Base-by-base conservation (phyloP, 2,329 filamentous ascomycete genomes). In the Dryadomyces quercus-mongolicae region DNA sequence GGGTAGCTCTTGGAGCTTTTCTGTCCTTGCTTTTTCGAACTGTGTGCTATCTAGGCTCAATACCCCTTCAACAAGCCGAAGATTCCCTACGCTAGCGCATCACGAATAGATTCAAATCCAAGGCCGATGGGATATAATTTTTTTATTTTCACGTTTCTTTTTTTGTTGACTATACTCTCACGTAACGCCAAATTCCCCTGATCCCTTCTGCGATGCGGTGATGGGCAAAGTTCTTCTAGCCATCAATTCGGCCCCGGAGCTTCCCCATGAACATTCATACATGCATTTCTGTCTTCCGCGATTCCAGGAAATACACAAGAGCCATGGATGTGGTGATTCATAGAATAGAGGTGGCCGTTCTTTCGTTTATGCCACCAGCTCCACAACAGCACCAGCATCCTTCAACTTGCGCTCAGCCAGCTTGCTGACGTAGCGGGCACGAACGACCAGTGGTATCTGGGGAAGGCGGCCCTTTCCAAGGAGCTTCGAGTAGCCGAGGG, bases 331-430 rank as follows among this genome's bases (percentile, higher is more conserved):
- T 49, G 47, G 18, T 15, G 47, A 5, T 25, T 20, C 47, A 8
- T 48, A 48, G 36, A 48, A 38, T 22, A 34, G n/a, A 38, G 18
- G 5, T 15, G 13, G 9, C 3, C 22, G 2, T 9, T 46, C 5
- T 25, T 40, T 16, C 44, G 22, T 58, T 80, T 86, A 96, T 76
- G 90, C 91, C 70, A 96, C 88, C 72, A 96, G 82, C 82, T 96
- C 89, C 68, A 95, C 80, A 69, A 95, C 88, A 76, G 92, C 92
- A 74, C 93, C 93, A 68, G 91, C 92, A 75, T 93, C 89, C 73
- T 88, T 95, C 77, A 98, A 96, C 87, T 98, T 98, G 79, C 88
- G 81, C 86, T 98, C 93, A 64, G 93, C 93, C 73, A 95, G 85
- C 72, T 87, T 86, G 81, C 85, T 90, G 76, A 98, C 88, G 80